A percentile compares a stretch with the other conserved stretches of the same genome.
These are phyloP conservation scores for Cladosporium colombiae DNA, from an alignment of 2,329 filamentous ascomycete genomes.

Conservation along the genomic window DNA sequence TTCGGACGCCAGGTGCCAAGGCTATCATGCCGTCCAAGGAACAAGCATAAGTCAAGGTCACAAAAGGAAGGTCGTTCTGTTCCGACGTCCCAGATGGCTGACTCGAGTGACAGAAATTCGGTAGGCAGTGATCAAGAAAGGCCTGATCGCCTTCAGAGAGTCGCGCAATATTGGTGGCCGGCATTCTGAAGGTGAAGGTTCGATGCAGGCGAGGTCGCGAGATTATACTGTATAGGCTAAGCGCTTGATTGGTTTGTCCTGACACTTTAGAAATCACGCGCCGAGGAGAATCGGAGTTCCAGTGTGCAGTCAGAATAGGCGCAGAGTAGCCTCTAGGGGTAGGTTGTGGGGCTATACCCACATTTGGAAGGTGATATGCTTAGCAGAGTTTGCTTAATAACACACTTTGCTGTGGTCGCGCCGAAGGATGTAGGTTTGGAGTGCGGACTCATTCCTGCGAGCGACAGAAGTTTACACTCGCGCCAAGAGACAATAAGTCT, in stretches of 20 bases:
- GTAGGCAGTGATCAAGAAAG: conserved; percentile 55
- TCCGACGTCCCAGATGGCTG: neutral
- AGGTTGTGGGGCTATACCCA: neutral
- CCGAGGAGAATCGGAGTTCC: neutral
- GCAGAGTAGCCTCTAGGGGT: neutral
- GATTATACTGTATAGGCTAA: neutral
- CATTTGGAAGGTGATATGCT: neutral
- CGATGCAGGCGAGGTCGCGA: neutral
- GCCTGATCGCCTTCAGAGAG: conserved; percentile 43
- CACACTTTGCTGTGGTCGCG: neutral
- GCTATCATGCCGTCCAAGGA: conserved; percentile 83
- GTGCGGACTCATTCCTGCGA: neutral
- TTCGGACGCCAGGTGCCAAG: conserved; percentile 76
- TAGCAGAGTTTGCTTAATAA: neutral
- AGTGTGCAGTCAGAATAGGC: neutral
- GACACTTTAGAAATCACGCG: neutral
- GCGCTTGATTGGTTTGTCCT: neutral
- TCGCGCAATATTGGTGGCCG: conserved; percentile 28
- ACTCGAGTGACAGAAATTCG: conserved; percentile 15
- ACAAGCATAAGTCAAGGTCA: conserved; percentile 86
- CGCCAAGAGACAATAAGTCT: neutral
- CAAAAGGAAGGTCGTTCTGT: conserved; percentile 47
- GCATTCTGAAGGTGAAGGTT: conserved; percentile 3
- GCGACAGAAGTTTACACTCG: neutral
- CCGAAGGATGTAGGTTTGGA: neutral